Evolutionary conservation across 306 rosid species (phyloP), one percentile per base, ranked within the genome.

Genomic region (Hippophae tibetana): DNA sequence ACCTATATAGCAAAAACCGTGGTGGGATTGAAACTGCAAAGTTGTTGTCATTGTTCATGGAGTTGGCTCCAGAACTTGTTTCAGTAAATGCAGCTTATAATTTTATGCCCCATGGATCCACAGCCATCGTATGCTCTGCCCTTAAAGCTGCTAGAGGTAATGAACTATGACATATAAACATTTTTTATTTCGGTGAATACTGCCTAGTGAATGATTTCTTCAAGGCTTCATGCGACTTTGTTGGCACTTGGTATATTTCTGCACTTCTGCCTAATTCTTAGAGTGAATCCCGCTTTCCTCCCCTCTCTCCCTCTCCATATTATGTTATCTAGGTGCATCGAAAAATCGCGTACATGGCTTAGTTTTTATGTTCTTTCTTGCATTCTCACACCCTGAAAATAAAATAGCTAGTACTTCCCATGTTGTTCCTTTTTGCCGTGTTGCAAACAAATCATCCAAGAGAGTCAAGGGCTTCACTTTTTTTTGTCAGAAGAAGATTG

Each of bases 11-110:
- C 82, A 65, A 83, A 76, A 92, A 92, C 60, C 93, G 78, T 18
- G 99, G 95, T 58, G 89, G 88, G 67, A 81, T 78, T 63, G 86
- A 77, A 62, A 57, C 84, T 64, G 96, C 95, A 18, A 78, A 61
- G 11, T 85, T 92, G 80, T 73, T 85, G 65, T 75, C 80, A 9
- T 81, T 67, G 72, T 82, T 92, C 61, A 52, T 85, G 62, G 58
- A 77, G 41, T 54, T 47, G 53, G 86, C 95, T 63, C 88, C 96
- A 47, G 70, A 81, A 68, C 83, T 88, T 40, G 68, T 60, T 58
- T 56, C 74, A 14, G 88, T 85, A 74, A 77, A 92, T 75, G 96
- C 89, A 13, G 68, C 93, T 43, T 69, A 78, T 64, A 92, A 92
- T 84, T 67, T 78, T 59, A 78, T 85, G 90, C 93, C 90, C 26